Percentiles rank a stretch among this genome's conserved stretches.
These are phyloP conservation scores for Populus deltoides DNA, from an alignment of 345 rosid species.

Conservation along the genomic window DNA sequence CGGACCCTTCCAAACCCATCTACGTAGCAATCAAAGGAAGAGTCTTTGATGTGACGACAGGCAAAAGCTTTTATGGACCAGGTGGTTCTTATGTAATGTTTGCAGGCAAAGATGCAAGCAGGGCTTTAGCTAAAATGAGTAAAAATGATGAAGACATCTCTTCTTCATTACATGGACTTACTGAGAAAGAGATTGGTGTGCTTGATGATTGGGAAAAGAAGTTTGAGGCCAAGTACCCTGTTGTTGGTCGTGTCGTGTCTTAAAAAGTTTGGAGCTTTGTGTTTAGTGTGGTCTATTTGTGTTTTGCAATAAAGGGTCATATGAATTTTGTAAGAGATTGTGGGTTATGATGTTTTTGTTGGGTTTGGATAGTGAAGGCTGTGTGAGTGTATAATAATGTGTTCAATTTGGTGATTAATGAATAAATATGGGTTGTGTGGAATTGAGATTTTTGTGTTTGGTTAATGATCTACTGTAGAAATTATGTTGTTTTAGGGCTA, in stretches of 20 bases:
- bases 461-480: not conserved
- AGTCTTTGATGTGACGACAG: conserved; percentile 70
- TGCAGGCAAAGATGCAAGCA: conserved; percentile 83
- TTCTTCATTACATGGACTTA: conserved; percentile 60
- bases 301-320: not conserved
- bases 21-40: conserved; percentile 83
- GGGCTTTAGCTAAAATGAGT: conserved; percentile 93
- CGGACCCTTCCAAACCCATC: conserved; percentile 70
- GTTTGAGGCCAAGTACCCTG: conserved; percentile 79
- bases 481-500: no score
- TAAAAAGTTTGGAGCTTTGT: conserved; percentile 3
- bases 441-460: not conserved
- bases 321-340: not conserved
- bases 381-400: not conserved
- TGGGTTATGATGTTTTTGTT: not conserved
- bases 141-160: conserved; percentile 74
- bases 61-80: conserved; percentile 71
- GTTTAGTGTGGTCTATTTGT: not conserved
- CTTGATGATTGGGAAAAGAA: conserved; percentile 86
- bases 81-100: conserved; percentile 71
- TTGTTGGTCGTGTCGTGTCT: conserved; percentile 67
- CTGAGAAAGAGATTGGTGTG: conserved; percentile 72
- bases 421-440: conserved; percentile 14
- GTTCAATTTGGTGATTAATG: not conserved
- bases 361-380: not conserved